Evolutionary conservation across 768 basidiomycete genomes (phyloP).

Genomic region (Tricholoma sp.): DNA sequence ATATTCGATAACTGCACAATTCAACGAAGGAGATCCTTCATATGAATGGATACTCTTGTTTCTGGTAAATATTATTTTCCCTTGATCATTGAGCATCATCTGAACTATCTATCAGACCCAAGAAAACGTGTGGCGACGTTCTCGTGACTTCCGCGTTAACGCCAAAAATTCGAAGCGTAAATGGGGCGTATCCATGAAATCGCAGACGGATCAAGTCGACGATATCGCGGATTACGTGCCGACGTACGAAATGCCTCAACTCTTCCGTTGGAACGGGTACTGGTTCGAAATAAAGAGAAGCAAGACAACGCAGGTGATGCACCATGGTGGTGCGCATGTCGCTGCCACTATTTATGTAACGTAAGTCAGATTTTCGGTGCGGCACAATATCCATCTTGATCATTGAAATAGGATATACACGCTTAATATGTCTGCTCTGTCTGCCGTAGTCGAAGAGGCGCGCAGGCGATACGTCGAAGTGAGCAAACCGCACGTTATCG

Average conservation of each 20-base stretch:
- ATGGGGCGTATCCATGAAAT: slow-evolving; percentile 27
- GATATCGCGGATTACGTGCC: slow-evolving; percentile 37
- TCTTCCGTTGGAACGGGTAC: slow-evolving; percentile 37
- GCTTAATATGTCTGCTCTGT: slow-evolving; percentile 29
- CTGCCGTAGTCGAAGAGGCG: slow-evolving; percentile 32
- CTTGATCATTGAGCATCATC: neutral
- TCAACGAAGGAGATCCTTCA: slow-evolving; percentile 41
- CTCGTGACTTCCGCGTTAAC: slow-evolving; percentile 35
- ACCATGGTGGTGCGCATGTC: slow-evolving; percentile 9
- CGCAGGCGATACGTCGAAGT: slow-evolving; percentile 28
- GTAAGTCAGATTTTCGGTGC: slow-evolving; percentile 15
- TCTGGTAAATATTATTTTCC: slow-evolving; percentile 25
- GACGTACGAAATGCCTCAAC: slow-evolving; percentile 31
- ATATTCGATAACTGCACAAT: slow-evolving; percentile 39
- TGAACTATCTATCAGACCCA: slow-evolving; percentile 26
- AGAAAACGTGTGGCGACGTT: slow-evolving; percentile 39
- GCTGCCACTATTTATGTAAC: slow-evolving; percentile 23
- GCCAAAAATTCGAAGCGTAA: slow-evolving; percentile 34
- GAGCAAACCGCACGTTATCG: slow-evolving; percentile 30
- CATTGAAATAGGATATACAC: slow-evolving; percentile 32
- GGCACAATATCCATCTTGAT: neutral
- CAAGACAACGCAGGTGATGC: slow-evolving; percentile 6
- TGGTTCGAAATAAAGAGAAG: slow-evolving; percentile 33
- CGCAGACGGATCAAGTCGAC: slow-evolving; percentile 14
- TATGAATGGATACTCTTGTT: slow-evolving; percentile 47